Evolutionary conservation across 768 basidiomycete species (phyloP), one percentile per base, ranked within the genome.

Genomic region (Atractiella rhizophila): DNA sequence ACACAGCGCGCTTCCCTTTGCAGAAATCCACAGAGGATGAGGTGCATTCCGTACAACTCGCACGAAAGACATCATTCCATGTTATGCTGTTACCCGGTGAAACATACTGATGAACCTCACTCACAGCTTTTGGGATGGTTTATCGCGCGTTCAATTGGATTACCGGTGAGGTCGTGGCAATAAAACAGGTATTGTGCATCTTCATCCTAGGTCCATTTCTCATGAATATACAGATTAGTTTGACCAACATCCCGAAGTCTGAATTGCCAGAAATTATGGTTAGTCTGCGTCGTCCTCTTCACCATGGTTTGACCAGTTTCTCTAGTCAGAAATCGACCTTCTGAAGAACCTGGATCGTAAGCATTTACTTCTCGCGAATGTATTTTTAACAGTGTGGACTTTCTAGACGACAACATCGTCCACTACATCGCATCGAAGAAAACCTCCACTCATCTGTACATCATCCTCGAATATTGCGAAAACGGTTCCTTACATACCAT

Each of bases 371-470:
- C 18, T 34, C 42, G 27, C 9, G 34, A 27, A 42, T 26, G 39
- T 4, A 18, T 29, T 48, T 28, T 32, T 12, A 34, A 16, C 16
- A 36, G 19, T 18, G n/a, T 46, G 33, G 39, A 12, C 16, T 7
- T 16, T 15, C 18, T 58, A 88, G 85, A 96, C 57, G 66, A 74
- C 30, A 96, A 96, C 57, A 96, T 98, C 56, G 91, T 96, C 56
- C 88, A 98, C 61, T 98, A 98, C 64, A 86, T 88, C 54, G 91
- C 91, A 11, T 96, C 88, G 53, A 81, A 83, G 56, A 83, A 85
- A 62, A 86, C 83, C 38, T 71, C 74, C 41, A 81, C 91, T 53
- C 83, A 74, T 58, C 65, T 98, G 45, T 88, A 88, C 59, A 98
- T 98, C 60, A 82, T 98, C 51, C 68, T 98, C 35, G 29, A 39